These are phyloP conservation scores for Talaromyces piceae DNA, from an alignment of 2,329 filamentous ascomycete genomes.

Conservation along the genomic window DNA sequence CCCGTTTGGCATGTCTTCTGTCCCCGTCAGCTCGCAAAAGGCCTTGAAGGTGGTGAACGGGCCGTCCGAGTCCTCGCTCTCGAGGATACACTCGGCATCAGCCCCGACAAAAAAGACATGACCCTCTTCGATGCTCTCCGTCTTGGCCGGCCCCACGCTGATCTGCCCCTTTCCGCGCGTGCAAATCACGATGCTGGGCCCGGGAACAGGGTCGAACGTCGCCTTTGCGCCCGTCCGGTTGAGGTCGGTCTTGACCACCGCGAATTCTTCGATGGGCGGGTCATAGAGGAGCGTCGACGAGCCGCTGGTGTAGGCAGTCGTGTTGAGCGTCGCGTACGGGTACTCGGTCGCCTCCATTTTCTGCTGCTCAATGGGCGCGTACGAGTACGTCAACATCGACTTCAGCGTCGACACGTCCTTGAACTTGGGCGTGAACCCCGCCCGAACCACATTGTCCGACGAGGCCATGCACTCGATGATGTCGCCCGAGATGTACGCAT, in stretches of 20 bases:
- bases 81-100: constrained; percentile 72
- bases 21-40: constrained; percentile 71
- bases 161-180: constrained; percentile 77
- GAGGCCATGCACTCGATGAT: constrained; percentile 99
- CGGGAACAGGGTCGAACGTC: constrained; percentile 78
- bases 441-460: constrained; percentile 97
- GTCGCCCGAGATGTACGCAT: constrained; percentile 71
- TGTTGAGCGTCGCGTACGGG: constrained; percentile 75
- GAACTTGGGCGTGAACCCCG: constrained; percentile 96
- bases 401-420: constrained; percentile 89
- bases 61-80: constrained; percentile 60
- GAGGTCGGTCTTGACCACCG: constrained; percentile 73
- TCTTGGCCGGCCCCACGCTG: constrained; percentile 67
- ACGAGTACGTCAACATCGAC: constrained; percentile 88
- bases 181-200: constrained; percentile 89
- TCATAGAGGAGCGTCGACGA: constrained; percentile 75
- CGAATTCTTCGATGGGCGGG: constrained; percentile 94
- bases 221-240: constrained; percentile 66
- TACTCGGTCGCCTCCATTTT: constrained; percentile 86
- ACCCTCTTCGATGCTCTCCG: constrained; percentile 64
- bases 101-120: constrained; percentile 82
- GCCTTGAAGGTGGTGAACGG: constrained; percentile 86
- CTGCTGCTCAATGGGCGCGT: constrained; percentile 88
- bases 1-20: constrained; percentile 33
- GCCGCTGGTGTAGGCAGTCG: constrained; percentile 68